Conservation (phyloP, 257 asterid species). For the Solanum rostratum region DNA sequence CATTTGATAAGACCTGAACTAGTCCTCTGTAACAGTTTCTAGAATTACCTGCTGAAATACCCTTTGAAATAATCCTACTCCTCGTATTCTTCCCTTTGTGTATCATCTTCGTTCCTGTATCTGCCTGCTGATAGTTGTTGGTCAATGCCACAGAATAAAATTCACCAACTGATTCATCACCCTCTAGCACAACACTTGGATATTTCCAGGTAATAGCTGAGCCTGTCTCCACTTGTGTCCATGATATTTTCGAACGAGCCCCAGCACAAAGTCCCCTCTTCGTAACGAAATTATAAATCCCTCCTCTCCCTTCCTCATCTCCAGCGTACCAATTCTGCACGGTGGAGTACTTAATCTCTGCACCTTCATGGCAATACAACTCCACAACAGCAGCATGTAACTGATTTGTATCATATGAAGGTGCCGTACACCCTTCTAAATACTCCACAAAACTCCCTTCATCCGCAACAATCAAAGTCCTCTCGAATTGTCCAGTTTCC, state of each 20-base stretch:
- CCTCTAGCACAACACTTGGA: constrained; percentile 89
- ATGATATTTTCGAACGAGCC: constrained; percentile 62
- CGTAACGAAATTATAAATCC: constrained; percentile 82
- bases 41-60: constrained; percentile 84
- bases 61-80: constrained; percentile 91
- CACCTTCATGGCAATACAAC: constrained; percentile 65
- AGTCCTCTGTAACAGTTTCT: constrained; percentile 89
- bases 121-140: constrained; percentile 92
- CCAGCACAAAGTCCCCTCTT: constrained; percentile 93
- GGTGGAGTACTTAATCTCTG: constrained; percentile 86
- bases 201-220: constrained; percentile 98
- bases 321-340: constrained; percentile 99
- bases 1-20: constrained; percentile 80
- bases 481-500: constrained; percentile 98
- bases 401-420: constrained; percentile 84
- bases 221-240: constrained; percentile 99
- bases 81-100: constrained; percentile 93
- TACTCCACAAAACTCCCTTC: constrained; percentile 93
- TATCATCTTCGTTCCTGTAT: constrained; percentile 95
- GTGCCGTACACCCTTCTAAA: constrained; percentile 98
- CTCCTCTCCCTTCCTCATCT: constrained; percentile 80
- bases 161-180: constrained; percentile 91
- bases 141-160: constrained; percentile 95
- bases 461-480: constrained; percentile 86
- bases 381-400: constrained; percentile 95